Percentiles rank a stretch among this genome's conserved stretches.
These are phyloP conservation scores for Apostasia shenzhenica DNA, from an alignment of 106 monocot species.

Conservation along the genomic window DNA sequence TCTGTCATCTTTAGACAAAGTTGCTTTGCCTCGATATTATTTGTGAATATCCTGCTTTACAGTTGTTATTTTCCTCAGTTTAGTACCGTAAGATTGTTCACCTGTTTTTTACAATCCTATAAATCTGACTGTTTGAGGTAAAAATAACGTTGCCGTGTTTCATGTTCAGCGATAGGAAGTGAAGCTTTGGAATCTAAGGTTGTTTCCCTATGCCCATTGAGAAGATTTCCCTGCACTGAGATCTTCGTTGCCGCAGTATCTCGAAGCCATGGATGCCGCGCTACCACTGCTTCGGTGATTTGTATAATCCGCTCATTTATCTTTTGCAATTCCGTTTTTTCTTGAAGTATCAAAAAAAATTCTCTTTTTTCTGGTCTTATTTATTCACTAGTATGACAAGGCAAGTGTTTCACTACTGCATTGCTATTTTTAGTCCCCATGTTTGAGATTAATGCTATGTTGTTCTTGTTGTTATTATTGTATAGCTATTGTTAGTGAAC, in stretches of 20 bases:
- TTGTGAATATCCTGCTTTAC: background rate
- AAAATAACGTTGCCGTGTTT: background rate
- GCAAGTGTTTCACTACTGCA: too few species aligned
- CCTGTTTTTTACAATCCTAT: background rate
- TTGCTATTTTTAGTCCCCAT: too few species aligned
- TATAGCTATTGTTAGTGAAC: too few species aligned
- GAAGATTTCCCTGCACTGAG: background rate
- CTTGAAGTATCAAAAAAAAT: too few species aligned
- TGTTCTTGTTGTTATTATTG: too few species aligned
- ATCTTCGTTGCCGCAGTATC: background rate
- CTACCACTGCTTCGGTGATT: background rate
- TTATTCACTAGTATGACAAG: too few species aligned
- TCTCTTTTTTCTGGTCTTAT: too few species aligned
- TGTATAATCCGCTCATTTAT: background rate
- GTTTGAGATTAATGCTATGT: too few species aligned
- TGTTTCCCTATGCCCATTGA: background rate
- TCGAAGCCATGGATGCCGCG: background rate
- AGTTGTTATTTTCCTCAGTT: background rate
- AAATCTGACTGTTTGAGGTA: too few species aligned
- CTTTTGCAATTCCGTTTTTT: background rate
- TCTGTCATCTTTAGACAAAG: background rate
- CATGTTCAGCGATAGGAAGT: background rate
- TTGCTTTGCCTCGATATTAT: too few species aligned
- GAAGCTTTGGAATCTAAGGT: background rate
- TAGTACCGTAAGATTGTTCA: background rate